These are phyloP conservation scores for Globisporangium nunn DNA, from an alignment of 352 stramenopile genomes.

Conservation along the genomic window DNA sequence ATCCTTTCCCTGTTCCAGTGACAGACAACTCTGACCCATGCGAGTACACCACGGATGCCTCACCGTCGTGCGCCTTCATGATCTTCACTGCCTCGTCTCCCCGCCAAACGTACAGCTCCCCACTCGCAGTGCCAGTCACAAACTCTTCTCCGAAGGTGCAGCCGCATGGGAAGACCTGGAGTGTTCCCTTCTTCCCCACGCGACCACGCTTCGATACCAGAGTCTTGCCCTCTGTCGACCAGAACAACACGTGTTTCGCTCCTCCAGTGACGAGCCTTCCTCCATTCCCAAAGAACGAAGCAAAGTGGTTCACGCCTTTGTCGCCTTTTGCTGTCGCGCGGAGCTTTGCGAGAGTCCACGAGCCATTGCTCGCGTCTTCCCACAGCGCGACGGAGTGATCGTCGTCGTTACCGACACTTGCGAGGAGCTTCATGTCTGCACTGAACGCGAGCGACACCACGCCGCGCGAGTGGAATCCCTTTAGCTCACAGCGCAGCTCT, in stretches of 20 bases:
- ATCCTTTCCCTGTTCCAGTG: background rate
- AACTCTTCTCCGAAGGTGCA: slow-evolving; percentile 41
- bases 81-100: slow-evolving; percentile 34
- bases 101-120: slow-evolving; percentile 57
- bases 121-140: slow-evolving; percentile 41
- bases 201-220: slow-evolving; percentile 46
- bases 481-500: slow-evolving; percentile 49
- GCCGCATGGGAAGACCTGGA: slow-evolving; percentile 42
- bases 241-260: slow-evolving; percentile 68
- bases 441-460: slow-evolving; percentile 71
- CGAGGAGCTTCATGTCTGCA: slow-evolving; percentile 38
- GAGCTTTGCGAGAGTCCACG: slow-evolving; percentile 48
- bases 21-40: slow-evolving; percentile 2
- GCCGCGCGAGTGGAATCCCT: slow-evolving; percentile 59
- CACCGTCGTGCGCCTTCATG: slow-evolving; percentile 63
- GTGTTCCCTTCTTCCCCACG: slow-evolving; percentile 49
- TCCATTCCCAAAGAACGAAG: slow-evolving; percentile 27
- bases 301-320: slow-evolving; percentile 50
- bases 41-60: slow-evolving; percentile 29
- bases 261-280: slow-evolving; percentile 47
- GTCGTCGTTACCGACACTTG: slow-evolving; percentile 75
- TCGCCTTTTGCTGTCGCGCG: slow-evolving; percentile 44
- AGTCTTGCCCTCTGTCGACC: slow-evolving; percentile 47
- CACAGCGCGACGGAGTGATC: slow-evolving; percentile 80
- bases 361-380: slow-evolving; percentile 55